Conservation (phyloP, 2,329 filamentous ascomycete genomes). For the Hymenoscyphus occultus region DNA sequence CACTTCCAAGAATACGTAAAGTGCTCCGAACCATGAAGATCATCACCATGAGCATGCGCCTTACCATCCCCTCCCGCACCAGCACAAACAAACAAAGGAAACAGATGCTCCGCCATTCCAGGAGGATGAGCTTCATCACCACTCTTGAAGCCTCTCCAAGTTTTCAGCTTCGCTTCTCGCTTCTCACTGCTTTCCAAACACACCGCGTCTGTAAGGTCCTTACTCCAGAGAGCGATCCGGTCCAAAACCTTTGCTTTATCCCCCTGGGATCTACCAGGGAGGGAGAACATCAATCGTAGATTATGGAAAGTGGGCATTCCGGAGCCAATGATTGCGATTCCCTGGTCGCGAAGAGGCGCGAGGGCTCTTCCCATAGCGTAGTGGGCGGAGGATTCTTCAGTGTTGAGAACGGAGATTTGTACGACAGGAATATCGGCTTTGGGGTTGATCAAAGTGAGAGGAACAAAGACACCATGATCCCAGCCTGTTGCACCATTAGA, state of each 20-base stretch:
- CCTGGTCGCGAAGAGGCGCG: constrained; percentile 61
- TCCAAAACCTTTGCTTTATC: constrained; percentile 51
- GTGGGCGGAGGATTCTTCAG: constrained; percentile 62
- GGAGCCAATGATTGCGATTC: constrained; percentile 65
- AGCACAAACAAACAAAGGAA: constrained; percentile 57
- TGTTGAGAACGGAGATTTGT: constrained; percentile 62
- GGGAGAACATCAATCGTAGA: constrained; percentile 49
- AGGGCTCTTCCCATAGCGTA: constrained; percentile 66
- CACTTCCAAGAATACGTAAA: constrained; percentile 29
- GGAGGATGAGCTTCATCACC: constrained; percentile 60
- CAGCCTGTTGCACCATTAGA: constrained; percentile 18
- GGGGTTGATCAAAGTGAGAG: constrained; percentile 29
- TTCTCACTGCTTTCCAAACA: constrained; percentile 37
- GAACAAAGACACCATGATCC: constrained; percentile 67
- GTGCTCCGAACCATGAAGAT: constrained; percentile 21
- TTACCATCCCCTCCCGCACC: constrained; percentile 51
- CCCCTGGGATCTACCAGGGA: constrained; percentile 10
- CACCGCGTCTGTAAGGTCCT: constrained; percentile 37
- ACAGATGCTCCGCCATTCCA: constrained; percentile 53
- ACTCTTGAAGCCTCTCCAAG: constrained; percentile 48
- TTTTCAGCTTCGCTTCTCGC: constrained; percentile 43
- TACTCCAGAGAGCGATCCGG: constrained; percentile 53
- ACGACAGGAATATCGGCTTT: constrained; percentile 57
- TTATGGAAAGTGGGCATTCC: constrained; percentile 73
- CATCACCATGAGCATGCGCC: constrained; percentile 35